These are phyloP conservation scores for Rhizopogon vinicolor DNA, from an alignment of 768 basidiomycete genomes.

Conservation along the genomic window DNA sequence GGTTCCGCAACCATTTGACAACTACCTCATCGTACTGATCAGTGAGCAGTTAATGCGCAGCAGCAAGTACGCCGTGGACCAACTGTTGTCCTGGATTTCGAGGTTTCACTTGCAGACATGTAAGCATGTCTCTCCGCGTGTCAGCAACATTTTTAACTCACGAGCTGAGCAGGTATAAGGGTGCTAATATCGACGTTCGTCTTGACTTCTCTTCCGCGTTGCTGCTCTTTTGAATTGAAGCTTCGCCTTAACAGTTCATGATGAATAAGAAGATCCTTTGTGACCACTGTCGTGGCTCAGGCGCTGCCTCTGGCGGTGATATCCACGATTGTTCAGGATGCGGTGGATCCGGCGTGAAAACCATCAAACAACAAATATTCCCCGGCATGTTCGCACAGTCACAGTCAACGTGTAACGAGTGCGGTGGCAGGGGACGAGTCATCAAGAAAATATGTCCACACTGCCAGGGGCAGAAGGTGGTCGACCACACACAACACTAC, in stretches of 20 bases:
- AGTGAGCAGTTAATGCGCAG: constrained; percentile 33
- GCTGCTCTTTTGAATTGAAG: constrained; percentile 2
- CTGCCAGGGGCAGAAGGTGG: constrained; percentile 76
- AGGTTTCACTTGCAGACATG: constrained; percentile 85
- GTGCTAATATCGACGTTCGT: constrained; percentile 77
- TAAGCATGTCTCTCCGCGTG: constrained; percentile 27
- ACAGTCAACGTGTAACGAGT: constrained; percentile 79
- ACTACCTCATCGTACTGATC: neutral
- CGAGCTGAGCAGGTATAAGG: constrained; percentile 58
- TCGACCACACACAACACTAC: constrained; percentile 76
- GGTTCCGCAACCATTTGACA: constrained; percentile 22
- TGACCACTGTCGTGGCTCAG: constrained; percentile 94
- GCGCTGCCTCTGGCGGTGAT: constrained; percentile 85
- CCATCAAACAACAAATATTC: constrained; percentile 89
- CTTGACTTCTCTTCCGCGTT: neutral
- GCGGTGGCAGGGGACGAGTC: constrained; percentile 76
- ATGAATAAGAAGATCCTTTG: constrained; percentile 90
- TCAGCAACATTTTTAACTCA: constrained; percentile 4
- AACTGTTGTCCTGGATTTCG: constrained; percentile 74
- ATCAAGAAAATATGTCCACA: constrained; percentile 78
- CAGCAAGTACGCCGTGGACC: constrained; percentile 74
- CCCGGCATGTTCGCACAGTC: constrained; percentile 94
- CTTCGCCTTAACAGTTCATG: constrained; percentile 62
- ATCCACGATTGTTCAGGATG: constrained; percentile 86
- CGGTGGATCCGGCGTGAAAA: constrained; percentile 77